Base-by-base conservation (phyloP, 2,329 filamentous ascomycete species). In the Penicillium sp. region DNA sequence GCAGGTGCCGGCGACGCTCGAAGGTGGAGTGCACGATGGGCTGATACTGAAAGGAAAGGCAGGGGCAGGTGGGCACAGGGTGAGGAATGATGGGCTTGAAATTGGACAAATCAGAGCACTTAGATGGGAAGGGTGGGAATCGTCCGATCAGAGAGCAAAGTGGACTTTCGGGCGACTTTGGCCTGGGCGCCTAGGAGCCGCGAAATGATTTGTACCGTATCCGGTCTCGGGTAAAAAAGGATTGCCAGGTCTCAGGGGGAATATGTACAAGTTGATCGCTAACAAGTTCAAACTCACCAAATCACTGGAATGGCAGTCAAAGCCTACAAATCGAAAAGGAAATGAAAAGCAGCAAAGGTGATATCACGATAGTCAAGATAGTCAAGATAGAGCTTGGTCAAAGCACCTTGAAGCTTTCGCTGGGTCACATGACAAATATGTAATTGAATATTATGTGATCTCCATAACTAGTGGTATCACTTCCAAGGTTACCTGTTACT, bases 1-100 rank as follows among this genome's bases (percentile, higher is more conserved):
- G 69, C 66, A 62, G 59, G 62, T 62, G 65, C 64, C 60, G 64
- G 64, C 43, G 55, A 66, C 58, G 60, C 55, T 64, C 35, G 49
- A 61, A 48, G 59, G 67, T 70, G 67, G 68, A 60, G 62, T 51
- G 62, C 60, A 69, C 61, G 64, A 70, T 70, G 68, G 68, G 63
- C 67, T 70, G 68, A 69, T 59, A 62, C 58, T 65, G 58, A 53
- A 59, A 62, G 51, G 53, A 61, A 57, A 58, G 48, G 61, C 58
- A 58, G 60, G 61, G 53, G 60, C 39, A 43, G 52, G 56, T 50
- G 49, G 53, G 57, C 58, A 57, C 53, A 65, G 56, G 49, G 49
- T 51, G 61, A 63, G 48, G 54, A 62, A 58, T 62, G 61, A 57
- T 61, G 56, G 53, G 52, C 50, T 63, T 44, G 35, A 49, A 50